A percentile compares a stretch with the other conserved stretches of the same genome.
phyloP scores from a whole-genome alignment of 768 basidiomycete species.

The Mycena haematopus region DNA sequence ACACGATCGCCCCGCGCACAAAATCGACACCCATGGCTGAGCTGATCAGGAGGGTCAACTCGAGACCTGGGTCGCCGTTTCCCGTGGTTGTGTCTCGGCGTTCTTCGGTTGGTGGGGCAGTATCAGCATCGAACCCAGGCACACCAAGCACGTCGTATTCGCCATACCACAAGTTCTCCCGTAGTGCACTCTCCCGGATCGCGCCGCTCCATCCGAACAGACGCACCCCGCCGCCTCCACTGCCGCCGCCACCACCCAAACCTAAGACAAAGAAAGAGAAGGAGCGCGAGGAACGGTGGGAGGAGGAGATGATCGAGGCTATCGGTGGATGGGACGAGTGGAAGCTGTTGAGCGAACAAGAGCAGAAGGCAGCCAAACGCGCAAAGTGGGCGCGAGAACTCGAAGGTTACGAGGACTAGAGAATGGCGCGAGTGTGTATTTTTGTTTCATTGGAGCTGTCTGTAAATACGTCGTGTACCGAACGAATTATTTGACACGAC shows the following conservation, averaged over 20 bases:
- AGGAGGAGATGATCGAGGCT: conserved; percentile 77
- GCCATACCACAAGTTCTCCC: conserved; percentile 69
- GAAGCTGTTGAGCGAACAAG: conserved; percentile 53
- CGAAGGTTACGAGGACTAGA: conserved; percentile 60
- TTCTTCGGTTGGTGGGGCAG: conserved; percentile 28
- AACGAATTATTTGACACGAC: no score
- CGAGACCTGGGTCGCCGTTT: conserved; percentile 69
- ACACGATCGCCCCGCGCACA: conserved; percentile 55
- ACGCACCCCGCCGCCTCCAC: conserved; percentile 74
- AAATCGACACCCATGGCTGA: conserved; percentile 74
- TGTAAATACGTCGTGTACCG: no score
- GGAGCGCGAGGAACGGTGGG: conserved; percentile 79
- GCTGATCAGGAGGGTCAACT: conserved; percentile 74
- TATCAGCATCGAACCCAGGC: conserved; percentile 21
- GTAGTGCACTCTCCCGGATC: conserved; percentile 66
- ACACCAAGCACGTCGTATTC: conserved; percentile 54
- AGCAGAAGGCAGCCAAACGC: conserved; percentile 60
- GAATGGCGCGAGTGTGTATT: background rate
- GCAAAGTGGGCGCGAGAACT: conserved; percentile 70
- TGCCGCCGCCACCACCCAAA: conserved; percentile 70
- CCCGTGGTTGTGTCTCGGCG: conserved; percentile 35
- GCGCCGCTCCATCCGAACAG: conserved; percentile 80
- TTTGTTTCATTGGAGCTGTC: background rate
- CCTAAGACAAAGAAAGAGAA: conserved; percentile 85
- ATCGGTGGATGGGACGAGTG: conserved; percentile 71